Conservation (phyloP, 768 basidiomycete species). For the Phylloporus arenicola region DNA sequence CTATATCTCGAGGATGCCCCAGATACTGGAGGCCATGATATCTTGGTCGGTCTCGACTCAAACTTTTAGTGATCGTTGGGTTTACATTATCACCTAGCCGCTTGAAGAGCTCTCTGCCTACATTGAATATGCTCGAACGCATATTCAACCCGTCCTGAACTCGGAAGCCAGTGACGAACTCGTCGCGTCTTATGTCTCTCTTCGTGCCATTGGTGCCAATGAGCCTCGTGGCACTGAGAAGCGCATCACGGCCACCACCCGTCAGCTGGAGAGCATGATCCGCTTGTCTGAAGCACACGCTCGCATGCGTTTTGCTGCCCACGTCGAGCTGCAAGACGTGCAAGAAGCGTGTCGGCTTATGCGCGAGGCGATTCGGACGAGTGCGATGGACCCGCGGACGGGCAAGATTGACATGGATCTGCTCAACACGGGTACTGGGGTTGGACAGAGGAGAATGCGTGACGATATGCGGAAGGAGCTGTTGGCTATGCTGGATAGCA, state of each 20-base stretch:
- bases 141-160: slow-evolving; percentile 80
- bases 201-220: slow-evolving; percentile 81
- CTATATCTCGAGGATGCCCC: slow-evolving; percentile 92
- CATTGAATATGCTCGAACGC: slow-evolving; percentile 86
- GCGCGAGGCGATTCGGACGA: slow-evolving; percentile 91
- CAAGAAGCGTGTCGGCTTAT: slow-evolving; percentile 91
- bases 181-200: slow-evolving; percentile 84
- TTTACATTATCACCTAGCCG: slow-evolving; percentile 47
- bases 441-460: slow-evolving; percentile 76
- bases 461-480: slow-evolving; percentile 90
- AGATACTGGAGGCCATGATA: slow-evolving; percentile 50
- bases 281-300: slow-evolving; percentile 95
- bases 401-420: slow-evolving; percentile 97
- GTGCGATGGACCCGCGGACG: slow-evolving; percentile 92
- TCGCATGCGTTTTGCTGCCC: slow-evolving; percentile 87
- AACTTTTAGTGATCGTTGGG: neutral
- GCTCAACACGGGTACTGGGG: slow-evolving; percentile 88
- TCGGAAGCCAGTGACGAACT: slow-evolving; percentile 82
- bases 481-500: slow-evolving; percentile 52
- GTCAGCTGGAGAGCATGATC: slow-evolving; percentile 96
- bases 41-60: slow-evolving; percentile 53
- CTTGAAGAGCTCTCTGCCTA: slow-evolving; percentile 88
- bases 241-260: slow-evolving; percentile 95
- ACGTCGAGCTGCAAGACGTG: slow-evolving; percentile 84
- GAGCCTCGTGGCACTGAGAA: slow-evolving; percentile 86